phyloP scores from a whole-genome alignment of 1,139 yeast species.

The Eremothecium cymbalariae region DNA sequence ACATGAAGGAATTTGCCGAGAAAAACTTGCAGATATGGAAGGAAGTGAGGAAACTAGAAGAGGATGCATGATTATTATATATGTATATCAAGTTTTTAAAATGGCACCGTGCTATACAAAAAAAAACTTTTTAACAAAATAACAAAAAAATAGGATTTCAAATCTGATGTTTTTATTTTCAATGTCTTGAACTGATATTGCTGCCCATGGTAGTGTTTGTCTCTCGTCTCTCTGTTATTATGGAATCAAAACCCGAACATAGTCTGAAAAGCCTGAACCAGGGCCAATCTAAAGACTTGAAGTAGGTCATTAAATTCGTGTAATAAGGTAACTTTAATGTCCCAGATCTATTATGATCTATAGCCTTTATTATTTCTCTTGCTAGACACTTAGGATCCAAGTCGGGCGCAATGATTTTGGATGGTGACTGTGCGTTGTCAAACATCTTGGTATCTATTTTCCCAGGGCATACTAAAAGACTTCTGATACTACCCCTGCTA shows the following conservation, averaged over 20 bases:
- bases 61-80: conserved; percentile 1
- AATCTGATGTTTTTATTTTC: too few species aligned
- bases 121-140: too few species aligned
- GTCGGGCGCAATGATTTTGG: conserved; percentile 69
- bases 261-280: conserved; percentile 33
- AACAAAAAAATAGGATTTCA: too few species aligned
- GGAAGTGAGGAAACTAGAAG: conserved; percentile 24
- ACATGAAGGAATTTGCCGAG: conserved; percentile 29
- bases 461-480: conserved; percentile 78
- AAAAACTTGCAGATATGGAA: conserved; percentile 34
- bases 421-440: conserved; percentile 61
- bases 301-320: conserved; percentile 60
- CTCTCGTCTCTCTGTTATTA: neutral
- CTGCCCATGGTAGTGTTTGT: conserved; percentile 1
- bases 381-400: conserved; percentile 65
- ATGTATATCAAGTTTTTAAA: conserved; percentile 1
- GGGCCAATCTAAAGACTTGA: conserved; percentile 70
- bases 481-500: conserved; percentile 46
- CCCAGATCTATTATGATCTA: conserved; percentile 56
- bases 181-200: neutral
- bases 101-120: neutral
- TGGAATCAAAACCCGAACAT: conserved; percentile 1
- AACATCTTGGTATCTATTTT: conserved; percentile 73
- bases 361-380: conserved; percentile 43
- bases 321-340: conserved; percentile 69